Evolutionary conservation across 495 filamentous ascomycete genomes (phyloP).

Genomic region (Poronia punctata): DNA sequence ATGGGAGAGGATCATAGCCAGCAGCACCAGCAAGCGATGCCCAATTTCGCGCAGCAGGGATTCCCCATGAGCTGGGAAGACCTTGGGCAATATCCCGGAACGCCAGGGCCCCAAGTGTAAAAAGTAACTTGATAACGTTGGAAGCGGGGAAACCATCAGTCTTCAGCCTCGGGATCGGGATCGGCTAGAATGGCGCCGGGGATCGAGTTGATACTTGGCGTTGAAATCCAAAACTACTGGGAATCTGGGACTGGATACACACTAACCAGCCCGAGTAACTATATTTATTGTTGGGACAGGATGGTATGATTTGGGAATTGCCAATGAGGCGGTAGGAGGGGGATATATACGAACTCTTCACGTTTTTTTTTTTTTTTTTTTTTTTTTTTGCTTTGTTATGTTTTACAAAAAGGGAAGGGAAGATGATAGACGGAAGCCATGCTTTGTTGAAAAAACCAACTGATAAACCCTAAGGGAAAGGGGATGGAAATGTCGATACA

Average conservation of each 20-base stretch:
- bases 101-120: background rate
- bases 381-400: background rate
- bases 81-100: slow-evolving; percentile 13
- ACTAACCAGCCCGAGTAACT: no score
- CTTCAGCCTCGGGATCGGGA: no score
- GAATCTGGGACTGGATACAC: no score
- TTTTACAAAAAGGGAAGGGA: background rate
- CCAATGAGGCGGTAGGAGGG: no score
- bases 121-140: background rate
- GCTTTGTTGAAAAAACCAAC: background rate
- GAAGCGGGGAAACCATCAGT: no score
- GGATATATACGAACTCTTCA: no score
- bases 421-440: background rate
- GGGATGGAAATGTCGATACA: background rate
- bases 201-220: no score
- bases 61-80: slow-evolving; percentile 27
- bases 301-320: no score
- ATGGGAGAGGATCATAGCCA: slow-evolving; percentile 1
- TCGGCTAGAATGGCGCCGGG: no score
- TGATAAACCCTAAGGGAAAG: background rate
- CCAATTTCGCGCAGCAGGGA: slow-evolving; percentile 7
- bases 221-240: no score
- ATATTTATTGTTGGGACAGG: no score
- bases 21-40: slow-evolving; percentile 5
- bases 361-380: background rate